phyloP scores from a whole-genome alignment of 2,329 filamentous ascomycete genomes.

The Fusarium protoensiforme region DNA sequence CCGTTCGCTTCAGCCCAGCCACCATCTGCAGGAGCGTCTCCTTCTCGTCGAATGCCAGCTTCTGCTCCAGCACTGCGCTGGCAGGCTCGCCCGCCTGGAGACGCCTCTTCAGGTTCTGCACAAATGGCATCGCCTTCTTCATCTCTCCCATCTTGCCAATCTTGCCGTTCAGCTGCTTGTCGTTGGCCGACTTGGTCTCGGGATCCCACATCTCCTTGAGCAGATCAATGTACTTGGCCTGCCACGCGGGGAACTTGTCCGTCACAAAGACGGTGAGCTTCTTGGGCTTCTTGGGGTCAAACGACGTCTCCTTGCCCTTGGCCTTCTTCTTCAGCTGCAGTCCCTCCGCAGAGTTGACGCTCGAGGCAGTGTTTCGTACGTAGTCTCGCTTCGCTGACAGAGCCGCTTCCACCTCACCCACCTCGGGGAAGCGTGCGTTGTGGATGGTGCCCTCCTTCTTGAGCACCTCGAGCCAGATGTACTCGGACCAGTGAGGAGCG shows the following conservation, averaged over 20 bases:
- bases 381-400: conserved; percentile 86
- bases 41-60: conserved; percentile 88
- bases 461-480: conserved; percentile 93
- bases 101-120: conserved; percentile 86
- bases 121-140: conserved; percentile 99
- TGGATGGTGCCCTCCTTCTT: conserved; percentile 82
- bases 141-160: conserved; percentile 87
- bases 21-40: conserved; percentile 82
- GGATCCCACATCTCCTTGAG: conserved; percentile 77
- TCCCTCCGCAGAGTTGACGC: conserved; percentile 84
- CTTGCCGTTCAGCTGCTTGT: conserved; percentile 82
- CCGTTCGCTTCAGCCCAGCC: conserved; percentile 79
- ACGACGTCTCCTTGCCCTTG: conserved; percentile 87
- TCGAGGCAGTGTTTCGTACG: conserved; percentile 78
- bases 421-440: conserved; percentile 68
- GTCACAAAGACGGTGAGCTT: conserved; percentile 88
- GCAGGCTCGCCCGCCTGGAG: conserved; percentile 77
- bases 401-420: conserved; percentile 71
- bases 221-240: conserved; percentile 88
- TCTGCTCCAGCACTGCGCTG: conserved; percentile 80
- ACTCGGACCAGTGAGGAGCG: conserved; percentile 93
- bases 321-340: conserved; percentile 87
- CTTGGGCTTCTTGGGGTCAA: conserved; percentile 93
- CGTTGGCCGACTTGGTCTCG: conserved; percentile 71
- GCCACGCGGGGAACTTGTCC: conserved; percentile 86